Evolutionary conservation across 768 basidiomycete genomes (phyloP).

Genomic region (Lactarius hengduanensis): DNA sequence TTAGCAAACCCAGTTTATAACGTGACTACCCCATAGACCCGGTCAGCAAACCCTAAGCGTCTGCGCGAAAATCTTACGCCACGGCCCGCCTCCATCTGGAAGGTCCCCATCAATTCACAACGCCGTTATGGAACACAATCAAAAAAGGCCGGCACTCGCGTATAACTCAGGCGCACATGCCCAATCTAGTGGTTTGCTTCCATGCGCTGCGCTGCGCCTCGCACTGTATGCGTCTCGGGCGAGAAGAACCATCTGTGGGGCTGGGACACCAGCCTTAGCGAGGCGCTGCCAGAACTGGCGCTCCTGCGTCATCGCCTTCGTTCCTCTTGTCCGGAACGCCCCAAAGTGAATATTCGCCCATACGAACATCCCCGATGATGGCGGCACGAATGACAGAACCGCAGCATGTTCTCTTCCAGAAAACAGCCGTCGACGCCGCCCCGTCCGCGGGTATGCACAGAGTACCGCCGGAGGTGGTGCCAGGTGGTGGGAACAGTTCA

Average conservation of each 20-base stretch:
- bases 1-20: not conserved
- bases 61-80: constrained; percentile 23
- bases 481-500: constrained; percentile 45
- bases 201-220: constrained; percentile 25
- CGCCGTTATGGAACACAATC: not conserved
- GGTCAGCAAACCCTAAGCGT: constrained; percentile 6
- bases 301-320: constrained; percentile 42
- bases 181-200: constrained; percentile 36
- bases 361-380: constrained; percentile 84
- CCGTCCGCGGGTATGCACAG: constrained; percentile 38
- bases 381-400: constrained; percentile 69
- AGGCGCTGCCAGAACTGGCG: constrained; percentile 58
- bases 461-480: constrained; percentile 41
- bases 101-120: not conserved
- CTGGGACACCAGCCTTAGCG: constrained; percentile 59
- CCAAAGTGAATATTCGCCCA: constrained; percentile 68
- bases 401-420: constrained; percentile 43
- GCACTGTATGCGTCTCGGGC: constrained; percentile 31
- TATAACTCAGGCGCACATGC: constrained; percentile 60
- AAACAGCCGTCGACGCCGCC: constrained; percentile 21
- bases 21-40: not conserved
- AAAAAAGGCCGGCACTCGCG: constrained; percentile 35
- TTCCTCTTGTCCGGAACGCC: constrained; percentile 5
- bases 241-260: constrained; percentile 61
- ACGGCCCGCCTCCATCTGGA: constrained; percentile 28